phyloP scores from a whole-genome alignment of 208 protist genomes.

The Crithidia brevicula region DNA sequence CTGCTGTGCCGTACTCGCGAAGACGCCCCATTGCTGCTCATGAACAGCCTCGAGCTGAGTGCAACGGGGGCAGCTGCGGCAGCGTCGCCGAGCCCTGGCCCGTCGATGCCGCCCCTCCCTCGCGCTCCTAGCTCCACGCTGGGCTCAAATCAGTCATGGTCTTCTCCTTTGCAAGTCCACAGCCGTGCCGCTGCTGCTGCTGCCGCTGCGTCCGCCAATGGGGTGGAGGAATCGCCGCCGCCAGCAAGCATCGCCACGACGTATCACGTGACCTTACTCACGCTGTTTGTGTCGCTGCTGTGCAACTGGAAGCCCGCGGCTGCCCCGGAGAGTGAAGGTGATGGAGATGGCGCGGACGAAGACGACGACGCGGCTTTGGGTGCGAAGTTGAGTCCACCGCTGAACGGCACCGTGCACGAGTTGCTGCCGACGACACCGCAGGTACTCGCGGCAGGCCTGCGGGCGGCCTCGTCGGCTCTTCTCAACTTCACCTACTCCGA shows the following conservation, averaged over 20 bases:
- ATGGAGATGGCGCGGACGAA: not conserved
- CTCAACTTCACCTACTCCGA: conserved; percentile 42
- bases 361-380: not conserved
- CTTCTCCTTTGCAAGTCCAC: conserved; percentile 5
- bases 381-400: conserved; percentile 20
- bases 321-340: not conserved
- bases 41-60: conserved; percentile 2
- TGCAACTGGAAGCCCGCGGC: conserved; percentile 40
- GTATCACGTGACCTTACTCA: conserved; percentile 43
- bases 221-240: conserved; percentile 1
- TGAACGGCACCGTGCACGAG: conserved; percentile 35
- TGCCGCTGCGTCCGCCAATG: not conserved
- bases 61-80: not conserved
- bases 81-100: not conserved
- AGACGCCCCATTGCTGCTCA: conserved; percentile 25
- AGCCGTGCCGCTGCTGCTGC: not conserved
- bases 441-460: conserved; percentile 34
- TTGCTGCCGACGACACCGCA: conserved; percentile 36
- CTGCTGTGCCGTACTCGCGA: conserved; percentile 45
- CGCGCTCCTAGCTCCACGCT: conserved; percentile 11
- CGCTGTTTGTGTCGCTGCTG: conserved; percentile 57
- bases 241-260: conserved; percentile 29
- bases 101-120: conserved; percentile 19
- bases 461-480: conserved; percentile 35
- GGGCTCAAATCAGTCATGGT: conserved; percentile 2